Base-by-base conservation (phyloP, 2,329 filamentous ascomycete species). In the Epichloe coenophiala region DNA sequence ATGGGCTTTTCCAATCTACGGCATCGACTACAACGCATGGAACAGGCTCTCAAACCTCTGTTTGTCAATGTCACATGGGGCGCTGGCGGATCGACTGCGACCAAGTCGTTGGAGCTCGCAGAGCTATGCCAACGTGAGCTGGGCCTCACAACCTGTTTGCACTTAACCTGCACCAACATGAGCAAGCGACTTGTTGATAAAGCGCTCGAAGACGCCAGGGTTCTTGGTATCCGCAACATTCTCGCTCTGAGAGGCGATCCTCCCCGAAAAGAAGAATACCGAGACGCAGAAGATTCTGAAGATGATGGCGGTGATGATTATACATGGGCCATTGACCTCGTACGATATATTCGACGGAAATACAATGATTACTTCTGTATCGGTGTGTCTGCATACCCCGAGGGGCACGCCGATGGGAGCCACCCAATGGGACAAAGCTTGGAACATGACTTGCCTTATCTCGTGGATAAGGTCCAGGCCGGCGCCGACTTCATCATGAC, bases 21-120 rank as follows among this genome's bases (percentile, higher is more conserved):
- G 64, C 86, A 87, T 57, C 89, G 93, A 63, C 81, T 98, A 53
- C 86, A 94, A 66, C 88, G 93, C 65, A 97, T 98, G 93, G 83
- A 93, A 47, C 82, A 88, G 56, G 90, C 88, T 13, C 76, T 98
- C 52, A 84, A 87, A 13, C 93, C 93, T 42, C 77, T 97, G 44
- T 98, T 98, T 63, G 88, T 98, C 55, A 97, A 90, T 52, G 89
- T 98, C 48, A 98, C 93, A 48, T 98, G 93, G 93, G 93, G 93
- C 48, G 93, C 93, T 27, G 93, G 93, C 54, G 93, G 93, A 48
- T 94, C 86, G 56, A 98, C 93, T 0, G 84, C 89, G 4, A 78
- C 80, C 51, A 95, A 95, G 71, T 95, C 88, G 35, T 80, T 98
- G 53, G 89, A 96, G 68, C 78, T 98, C 55, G 93, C 93, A 45